Evolutionary conservation across 192 early-diverging fungal species (phyloP), one percentile per base, ranked within the genome.

Genomic region (Linnemannia hyalina): DNA sequence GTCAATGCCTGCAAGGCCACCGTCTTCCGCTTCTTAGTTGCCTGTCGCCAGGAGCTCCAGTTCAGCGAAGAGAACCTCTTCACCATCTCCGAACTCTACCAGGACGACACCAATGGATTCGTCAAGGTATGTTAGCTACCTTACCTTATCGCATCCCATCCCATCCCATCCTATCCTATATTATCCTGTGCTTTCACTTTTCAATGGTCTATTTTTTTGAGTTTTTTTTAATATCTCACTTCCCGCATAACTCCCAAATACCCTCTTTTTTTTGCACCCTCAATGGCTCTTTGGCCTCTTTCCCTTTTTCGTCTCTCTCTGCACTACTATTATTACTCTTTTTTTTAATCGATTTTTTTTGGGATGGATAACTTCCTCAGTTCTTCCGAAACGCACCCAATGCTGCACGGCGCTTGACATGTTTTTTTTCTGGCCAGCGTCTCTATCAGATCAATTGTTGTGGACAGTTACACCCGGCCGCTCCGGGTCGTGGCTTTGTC

Each of bases 101-200:
- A 96, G 75, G 97, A 99, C 84, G 97, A 99, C 84, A 99, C 97
- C 44, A 98, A 97, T 88, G 96, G 94, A 77, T 97, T 99, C 87
- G 95, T 99, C 77, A 99, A 97, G 93, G 98, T 97, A 89, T 49
- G 72, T 35, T 44, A 20, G 65, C 23, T 78, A 22, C 49, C 18
- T 18, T 22, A 52, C 44, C 44, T 8, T 46, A 46, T 15, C 38
- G 38, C 38, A 7, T 23, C 49, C 41, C 52, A 15, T 65, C 26
- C 44, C 11, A 20, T 22, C 49, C 49, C 20, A 52, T 22, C 72
- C 40, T 35, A 16, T 18, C 63, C 44, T 35, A 29, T 29, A 26
- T 9, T 49, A 20, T 68, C 26, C 8, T 26, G 23, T 73, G 9
- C 44, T 68, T 35, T 4, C 3, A 3, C 41, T 63, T 35, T 41